A percentile compares a stretch with the other conserved stretches of the same genome.
phyloP scores from a whole-genome alignment of 106 monocot genomes.

The Allium sativum region DNA sequence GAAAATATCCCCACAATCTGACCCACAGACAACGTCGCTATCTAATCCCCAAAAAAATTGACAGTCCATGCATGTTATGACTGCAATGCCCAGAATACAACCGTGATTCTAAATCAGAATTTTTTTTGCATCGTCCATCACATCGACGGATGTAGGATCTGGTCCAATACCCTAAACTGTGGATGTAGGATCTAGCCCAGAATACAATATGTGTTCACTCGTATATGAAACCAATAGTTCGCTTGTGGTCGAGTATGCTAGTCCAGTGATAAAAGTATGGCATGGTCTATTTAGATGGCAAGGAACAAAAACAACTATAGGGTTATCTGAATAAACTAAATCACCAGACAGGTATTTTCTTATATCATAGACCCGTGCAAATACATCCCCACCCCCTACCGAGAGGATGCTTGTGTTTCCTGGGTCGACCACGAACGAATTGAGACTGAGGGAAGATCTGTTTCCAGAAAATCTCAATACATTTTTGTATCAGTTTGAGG shows the following conservation, averaged over 20 bases:
- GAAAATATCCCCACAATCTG: constrained; percentile 76
- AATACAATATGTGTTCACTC: constrained; percentile 67
- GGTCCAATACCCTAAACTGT: no score
- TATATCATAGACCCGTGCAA: constrained; percentile 74
- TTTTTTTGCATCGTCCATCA: constrained; percentile 19
- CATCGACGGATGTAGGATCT: constrained; percentile 18
- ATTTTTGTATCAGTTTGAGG: no score
- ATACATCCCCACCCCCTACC: constrained; percentile 65
- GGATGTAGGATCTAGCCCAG: no score
- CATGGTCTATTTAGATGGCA: constrained; percentile 33
- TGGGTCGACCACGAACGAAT: constrained; percentile 64
- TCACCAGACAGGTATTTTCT: constrained; percentile 36
- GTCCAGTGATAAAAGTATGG: constrained; percentile 51
- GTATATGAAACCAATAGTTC: constrained; percentile 82
- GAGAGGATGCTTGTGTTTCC: constrained; percentile 62
- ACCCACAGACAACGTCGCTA: constrained; percentile 73
- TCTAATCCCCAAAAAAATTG: constrained; percentile 73
- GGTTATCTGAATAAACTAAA: constrained; percentile 30
- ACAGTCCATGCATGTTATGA: constrained; percentile 50
- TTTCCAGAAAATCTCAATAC: constrained; percentile 39
- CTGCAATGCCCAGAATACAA: constrained; percentile 72
- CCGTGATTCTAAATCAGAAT: constrained; percentile 28
- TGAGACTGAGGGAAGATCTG: constrained; percentile 30
- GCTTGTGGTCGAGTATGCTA: constrained; percentile 63
- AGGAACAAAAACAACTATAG: constrained; percentile 54